Percentiles rank a stretch among this genome's conserved stretches.
These are phyloP conservation scores for Ruellia speciosa DNA, from an alignment of 305 asterid species.

Conservation along the genomic window DNA sequence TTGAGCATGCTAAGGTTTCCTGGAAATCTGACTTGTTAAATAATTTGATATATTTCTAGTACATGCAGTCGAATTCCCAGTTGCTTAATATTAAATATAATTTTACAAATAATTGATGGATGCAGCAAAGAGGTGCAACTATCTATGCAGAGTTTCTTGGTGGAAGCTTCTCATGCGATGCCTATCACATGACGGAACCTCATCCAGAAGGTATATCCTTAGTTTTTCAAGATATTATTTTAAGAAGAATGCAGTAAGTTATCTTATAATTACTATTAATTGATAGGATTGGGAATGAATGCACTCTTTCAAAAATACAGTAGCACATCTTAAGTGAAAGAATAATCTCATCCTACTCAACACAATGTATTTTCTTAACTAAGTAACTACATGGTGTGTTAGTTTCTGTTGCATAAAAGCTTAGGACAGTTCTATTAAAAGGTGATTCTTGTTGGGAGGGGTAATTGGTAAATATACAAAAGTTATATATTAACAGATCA, in stretches of 20 bases:
- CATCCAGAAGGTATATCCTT: conserved; percentile 66
- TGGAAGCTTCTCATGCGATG: conserved; percentile 94
- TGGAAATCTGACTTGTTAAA: conserved; percentile 16
- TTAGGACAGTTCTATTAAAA: not conserved
- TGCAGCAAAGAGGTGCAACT: conserved; percentile 75
- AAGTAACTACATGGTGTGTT: not conserved
- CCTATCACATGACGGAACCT: conserved; percentile 93
- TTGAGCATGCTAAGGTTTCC: conserved; percentile 82
- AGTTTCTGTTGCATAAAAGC: not conserved
- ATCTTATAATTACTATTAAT: no score
- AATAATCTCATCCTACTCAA: not conserved
- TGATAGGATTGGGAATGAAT: not conserved
- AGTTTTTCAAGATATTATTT: not conserved
- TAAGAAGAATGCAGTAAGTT: not conserved
- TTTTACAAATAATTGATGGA: conserved; percentile 18
- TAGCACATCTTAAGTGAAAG: not conserved
- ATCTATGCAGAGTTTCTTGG: conserved; percentile 90
- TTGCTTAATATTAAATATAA: conserved; percentile 4
- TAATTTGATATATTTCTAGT: conserved; percentile 1
- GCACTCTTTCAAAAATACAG: not conserved
- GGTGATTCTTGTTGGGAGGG: no score
- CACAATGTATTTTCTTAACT: not conserved
- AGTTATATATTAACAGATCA: not conserved
- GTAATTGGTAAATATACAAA: not conserved
- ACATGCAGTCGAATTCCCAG: conserved; percentile 9